These are phyloP conservation scores for Cordyceps javanica DNA, from an alignment of 2,329 filamentous ascomycete species.

Conservation along the genomic window DNA sequence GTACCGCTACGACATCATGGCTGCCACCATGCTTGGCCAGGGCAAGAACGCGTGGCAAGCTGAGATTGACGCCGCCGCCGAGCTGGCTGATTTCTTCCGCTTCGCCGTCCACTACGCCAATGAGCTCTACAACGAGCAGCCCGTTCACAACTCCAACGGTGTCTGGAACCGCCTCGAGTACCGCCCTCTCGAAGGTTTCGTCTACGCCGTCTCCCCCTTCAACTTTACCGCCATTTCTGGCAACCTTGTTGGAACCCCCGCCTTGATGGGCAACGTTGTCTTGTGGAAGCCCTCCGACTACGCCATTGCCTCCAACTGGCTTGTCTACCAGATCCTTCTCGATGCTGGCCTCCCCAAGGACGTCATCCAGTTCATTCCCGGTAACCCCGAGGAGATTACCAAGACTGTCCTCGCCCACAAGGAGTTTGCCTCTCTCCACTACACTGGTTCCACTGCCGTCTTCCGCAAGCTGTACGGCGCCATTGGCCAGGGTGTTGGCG, in stretches of 20 bases:
- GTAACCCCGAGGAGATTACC: conserved; percentile 79
- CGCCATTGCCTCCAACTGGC: conserved; percentile 84
- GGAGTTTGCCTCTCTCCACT: conserved; percentile 87
- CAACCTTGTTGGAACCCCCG: conserved; percentile 77
- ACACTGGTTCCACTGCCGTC: conserved; percentile 86
- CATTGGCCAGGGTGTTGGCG: conserved; percentile 74
- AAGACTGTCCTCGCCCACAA: conserved; percentile 67
- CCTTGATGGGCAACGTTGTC: conserved; percentile 88
- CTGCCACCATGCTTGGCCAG: conserved; percentile 90
- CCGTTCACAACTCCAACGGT: conserved; percentile 72
- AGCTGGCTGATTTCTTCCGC: conserved; percentile 85
- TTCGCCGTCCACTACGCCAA: conserved; percentile 94
- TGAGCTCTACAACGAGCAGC: conserved; percentile 84
- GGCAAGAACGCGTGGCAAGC: conserved; percentile 99
- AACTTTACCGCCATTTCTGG: conserved; percentile 96
- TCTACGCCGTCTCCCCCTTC: conserved; percentile 91
- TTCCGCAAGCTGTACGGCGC: conserved; percentile 85
- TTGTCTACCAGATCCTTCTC: conserved; percentile 82
- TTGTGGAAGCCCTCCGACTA: conserved; percentile 94
- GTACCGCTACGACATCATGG: conserved; percentile 96
- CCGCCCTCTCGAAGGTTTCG: conserved; percentile 86
- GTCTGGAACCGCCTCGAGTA: conserved; percentile 92
- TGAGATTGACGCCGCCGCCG: conserved; percentile 94
- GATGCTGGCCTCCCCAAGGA: conserved; percentile 85
- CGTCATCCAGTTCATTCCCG: conserved; percentile 91